Percentiles rank a stretch among this genome's conserved stretches.
Conservation (phyloP, 352 stramenopile species). For the Phytopythium ostracodes region DNA sequence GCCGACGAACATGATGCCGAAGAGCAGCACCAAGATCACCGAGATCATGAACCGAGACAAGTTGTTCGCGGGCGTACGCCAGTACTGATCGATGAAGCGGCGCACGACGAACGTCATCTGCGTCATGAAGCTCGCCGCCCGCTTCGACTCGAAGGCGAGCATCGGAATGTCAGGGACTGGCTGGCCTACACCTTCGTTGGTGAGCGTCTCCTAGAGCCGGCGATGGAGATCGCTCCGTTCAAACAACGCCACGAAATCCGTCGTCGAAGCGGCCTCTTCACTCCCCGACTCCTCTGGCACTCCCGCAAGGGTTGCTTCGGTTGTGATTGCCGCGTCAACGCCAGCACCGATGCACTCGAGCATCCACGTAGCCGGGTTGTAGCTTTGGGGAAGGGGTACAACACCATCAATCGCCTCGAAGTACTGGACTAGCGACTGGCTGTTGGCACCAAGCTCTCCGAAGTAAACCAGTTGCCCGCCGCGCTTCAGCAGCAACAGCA, state of each 20-base stretch:
- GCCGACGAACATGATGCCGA: conserved; percentile 7
- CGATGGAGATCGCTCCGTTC: conserved; percentile 7
- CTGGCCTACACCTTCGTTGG: conserved; percentile 18
- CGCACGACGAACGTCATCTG: conserved; percentile 29
- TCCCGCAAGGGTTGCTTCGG: neutral
- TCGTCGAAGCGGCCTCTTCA: neutral
- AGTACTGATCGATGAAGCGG: conserved; percentile 33
- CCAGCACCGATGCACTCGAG: conserved; percentile 27
- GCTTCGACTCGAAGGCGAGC: conserved; percentile 22
- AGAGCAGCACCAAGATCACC: conserved; percentile 27
- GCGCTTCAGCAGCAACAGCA: conserved; percentile 62
- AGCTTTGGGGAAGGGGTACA: conserved; percentile 7
- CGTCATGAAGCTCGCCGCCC: conserved; percentile 6
- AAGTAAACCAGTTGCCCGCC: conserved; percentile 9
- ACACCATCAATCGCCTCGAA: conserved; percentile 4
- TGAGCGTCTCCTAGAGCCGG: conserved; percentile 1
- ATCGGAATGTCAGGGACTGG: conserved; percentile 16
- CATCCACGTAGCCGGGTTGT: conserved; percentile 45
- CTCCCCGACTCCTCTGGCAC: neutral
- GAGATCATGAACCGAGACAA: conserved; percentile 55
- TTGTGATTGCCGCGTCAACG: neutral
- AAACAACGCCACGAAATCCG: conserved; percentile 12
- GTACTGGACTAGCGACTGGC: conserved; percentile 4
- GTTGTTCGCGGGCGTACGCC: conserved; percentile 63
- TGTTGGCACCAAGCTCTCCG: conserved; percentile 1